These are phyloP conservation scores for Trichomonas vaginalis DNA, from an alignment of 208 protist genomes.

Conservation along the genomic window DNA sequence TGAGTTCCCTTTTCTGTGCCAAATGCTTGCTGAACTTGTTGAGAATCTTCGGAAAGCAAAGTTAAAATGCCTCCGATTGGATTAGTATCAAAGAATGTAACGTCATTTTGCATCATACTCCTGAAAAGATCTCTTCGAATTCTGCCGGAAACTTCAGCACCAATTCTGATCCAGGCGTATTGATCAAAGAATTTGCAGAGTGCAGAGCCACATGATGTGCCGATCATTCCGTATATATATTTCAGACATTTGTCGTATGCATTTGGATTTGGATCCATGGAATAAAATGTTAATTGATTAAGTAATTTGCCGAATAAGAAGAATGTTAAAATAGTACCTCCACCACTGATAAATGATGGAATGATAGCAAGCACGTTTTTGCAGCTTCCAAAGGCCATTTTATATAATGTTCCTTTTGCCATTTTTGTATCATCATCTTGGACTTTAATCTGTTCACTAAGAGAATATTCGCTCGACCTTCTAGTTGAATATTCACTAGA, in stretches of 20 bases:
- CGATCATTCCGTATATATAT: not conserved
- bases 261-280: not conserved
- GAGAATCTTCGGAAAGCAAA: not conserved
- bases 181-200: not conserved
- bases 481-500: too few relatives aligned
- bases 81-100: not conserved
- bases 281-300: not conserved
- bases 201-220: not conserved
- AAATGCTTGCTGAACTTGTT: not conserved
- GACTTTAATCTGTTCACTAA: not conserved
- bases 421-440: not conserved
- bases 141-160: not conserved
- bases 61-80: conserved; percentile 2
- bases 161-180: not conserved
- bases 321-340: not conserved
- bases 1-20: not conserved
- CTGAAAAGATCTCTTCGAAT: not conserved
- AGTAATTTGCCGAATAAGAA: not conserved
- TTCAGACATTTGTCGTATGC: not conserved
- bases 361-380: not conserved
- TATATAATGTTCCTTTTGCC: not conserved
- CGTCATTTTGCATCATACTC: not conserved
- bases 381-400: not conserved
- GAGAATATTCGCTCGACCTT: not conserved
- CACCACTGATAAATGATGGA: not conserved